phyloP scores from a whole-genome alignment of 2,329 filamentous ascomycete species.

The Colletotrichum graminicola region DNA sequence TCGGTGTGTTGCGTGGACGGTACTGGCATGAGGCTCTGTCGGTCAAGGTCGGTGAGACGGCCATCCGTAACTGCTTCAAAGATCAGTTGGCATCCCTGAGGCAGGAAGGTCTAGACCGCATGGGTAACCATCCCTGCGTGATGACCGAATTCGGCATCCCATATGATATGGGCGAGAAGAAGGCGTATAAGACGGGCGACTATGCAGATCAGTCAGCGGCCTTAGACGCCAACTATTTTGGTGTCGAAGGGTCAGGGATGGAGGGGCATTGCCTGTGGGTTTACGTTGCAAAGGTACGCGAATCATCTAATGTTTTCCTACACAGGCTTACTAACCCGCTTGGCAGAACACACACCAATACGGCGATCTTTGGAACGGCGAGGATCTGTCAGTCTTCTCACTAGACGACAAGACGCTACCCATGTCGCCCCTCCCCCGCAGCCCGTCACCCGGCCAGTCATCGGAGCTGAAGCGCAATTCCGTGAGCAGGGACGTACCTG shows the following conservation, averaged over 20 bases:
- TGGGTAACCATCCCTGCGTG: constrained; percentile 89
- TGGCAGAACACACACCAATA: constrained; percentile 84
- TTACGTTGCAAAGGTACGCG: constrained; percentile 77
- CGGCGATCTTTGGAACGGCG: constrained; percentile 97
- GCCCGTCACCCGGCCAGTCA: constrained; percentile 50
- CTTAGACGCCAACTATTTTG: constrained; percentile 96
- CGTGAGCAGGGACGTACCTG: constrained; percentile 56
- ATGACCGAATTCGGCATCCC: constrained; percentile 97
- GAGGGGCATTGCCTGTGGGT: constrained; percentile 93
- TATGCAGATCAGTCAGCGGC: constrained; percentile 93
- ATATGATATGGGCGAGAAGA: constrained; percentile 97
- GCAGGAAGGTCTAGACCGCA: constrained; percentile 88
- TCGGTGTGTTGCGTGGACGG: constrained; percentile 89
- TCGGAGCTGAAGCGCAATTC: constrained; percentile 28
- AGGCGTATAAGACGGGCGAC: constrained; percentile 95
- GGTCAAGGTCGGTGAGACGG: constrained; percentile 91
- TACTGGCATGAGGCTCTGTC: constrained; percentile 92
- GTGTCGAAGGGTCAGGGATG: constrained; percentile 83
- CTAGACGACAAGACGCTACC: constrained; percentile 79
- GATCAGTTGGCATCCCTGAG: constrained; percentile 87
- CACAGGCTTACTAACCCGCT: constrained; percentile 15
- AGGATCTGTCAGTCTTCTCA: constrained; percentile 93
- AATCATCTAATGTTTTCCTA: background rate
- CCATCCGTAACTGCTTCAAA: constrained; percentile 92
- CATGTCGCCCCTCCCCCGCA: constrained; percentile 62